Percentiles rank a stretch among this genome's conserved stretches.
Conservation (phyloP, 2,329 filamentous ascomycete species). For the Penicillium sp. region DNA sequence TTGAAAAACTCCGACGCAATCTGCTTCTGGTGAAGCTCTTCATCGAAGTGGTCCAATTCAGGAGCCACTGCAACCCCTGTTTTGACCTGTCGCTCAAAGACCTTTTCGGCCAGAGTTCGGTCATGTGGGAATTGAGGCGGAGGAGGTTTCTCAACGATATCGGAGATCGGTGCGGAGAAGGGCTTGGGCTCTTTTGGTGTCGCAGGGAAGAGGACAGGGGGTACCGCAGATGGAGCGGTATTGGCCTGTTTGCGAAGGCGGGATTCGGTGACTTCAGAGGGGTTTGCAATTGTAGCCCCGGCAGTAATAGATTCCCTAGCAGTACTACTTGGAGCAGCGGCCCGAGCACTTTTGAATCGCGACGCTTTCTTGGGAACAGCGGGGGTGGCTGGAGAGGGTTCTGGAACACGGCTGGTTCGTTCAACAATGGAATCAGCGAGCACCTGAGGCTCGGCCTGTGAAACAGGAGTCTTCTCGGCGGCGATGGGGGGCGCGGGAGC, state of each 20-base stretch:
- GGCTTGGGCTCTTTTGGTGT: constrained; percentile 37
- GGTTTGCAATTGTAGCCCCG: constrained; percentile 13
- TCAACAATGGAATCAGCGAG: constrained; percentile 48
- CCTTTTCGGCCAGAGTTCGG: constrained; percentile 57
- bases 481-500: constrained; percentile 33
- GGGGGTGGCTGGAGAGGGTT: constrained; percentile 14
- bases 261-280: constrained; percentile 19
- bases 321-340: constrained; percentile 11
- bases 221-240: constrained; percentile 21
- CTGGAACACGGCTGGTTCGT: constrained; percentile 29
- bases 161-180: constrained; percentile 38
- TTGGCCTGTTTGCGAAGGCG: constrained; percentile 24
- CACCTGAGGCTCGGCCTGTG: constrained; percentile 30
- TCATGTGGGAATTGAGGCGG: constrained; percentile 41
- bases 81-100: constrained; percentile 52
- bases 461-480: constrained; percentile 30
- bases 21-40: constrained; percentile 69
- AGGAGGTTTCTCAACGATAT: constrained; percentile 19
- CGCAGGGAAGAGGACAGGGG: constrained; percentile 39
- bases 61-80: constrained; percentile 36
- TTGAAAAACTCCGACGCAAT: constrained; percentile 80
- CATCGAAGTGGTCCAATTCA: constrained; percentile 67
- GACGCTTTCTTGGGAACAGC: constrained; percentile 42
- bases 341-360: constrained; percentile 44
- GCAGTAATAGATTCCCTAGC: constrained; percentile 3